Evolutionary conservation across 768 basidiomycete genomes (phyloP).

Genomic region (Tricholoma terreum): DNA sequence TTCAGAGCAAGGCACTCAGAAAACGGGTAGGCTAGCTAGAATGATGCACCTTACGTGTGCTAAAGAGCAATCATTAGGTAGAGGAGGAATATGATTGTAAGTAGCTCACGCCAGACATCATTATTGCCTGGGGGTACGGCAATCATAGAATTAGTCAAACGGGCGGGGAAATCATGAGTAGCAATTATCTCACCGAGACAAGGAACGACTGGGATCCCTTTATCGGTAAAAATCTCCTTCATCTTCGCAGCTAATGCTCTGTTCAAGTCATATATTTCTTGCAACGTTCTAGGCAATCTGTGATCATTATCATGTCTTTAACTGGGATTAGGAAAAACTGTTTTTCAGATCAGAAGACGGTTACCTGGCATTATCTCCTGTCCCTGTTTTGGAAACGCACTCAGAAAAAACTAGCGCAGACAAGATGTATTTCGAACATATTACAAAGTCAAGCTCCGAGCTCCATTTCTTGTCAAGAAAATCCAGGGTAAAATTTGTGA

Average conservation of each 20-base stretch:
- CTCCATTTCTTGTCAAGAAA: constrained; percentile 79
- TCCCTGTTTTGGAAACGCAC: constrained; percentile 44
- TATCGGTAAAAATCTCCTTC: constrained; percentile 64
- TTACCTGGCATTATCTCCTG: constrained; percentile 73
- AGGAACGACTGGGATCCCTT: constrained; percentile 76
- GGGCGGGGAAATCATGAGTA: not conserved
- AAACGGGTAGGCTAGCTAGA: constrained; percentile 6
- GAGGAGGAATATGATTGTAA: constrained; percentile 4
- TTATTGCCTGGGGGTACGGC: constrained; percentile 64
- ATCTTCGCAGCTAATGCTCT: constrained; percentile 64
- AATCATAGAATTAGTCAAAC: not conserved
- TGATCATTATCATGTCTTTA: constrained; percentile 82
- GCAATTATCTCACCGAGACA: constrained; percentile 54
- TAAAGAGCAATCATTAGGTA: constrained; percentile 23
- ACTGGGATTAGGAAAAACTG: not conserved
- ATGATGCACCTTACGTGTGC: constrained; percentile 50
- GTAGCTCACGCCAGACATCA: constrained; percentile 78
- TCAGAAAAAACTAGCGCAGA: constrained; percentile 4
- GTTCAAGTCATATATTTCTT: constrained; percentile 79
- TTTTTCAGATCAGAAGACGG: not conserved
- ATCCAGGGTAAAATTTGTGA: constrained; percentile 83
- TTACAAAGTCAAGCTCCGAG: constrained; percentile 83
- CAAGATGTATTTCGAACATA: constrained; percentile 51
- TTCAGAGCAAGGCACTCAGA: constrained; percentile 24
- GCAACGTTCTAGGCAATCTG: constrained; percentile 71